Conservation (phyloP, 805 yeast species). For the Kodamaea hsintzibuensis region DNA sequence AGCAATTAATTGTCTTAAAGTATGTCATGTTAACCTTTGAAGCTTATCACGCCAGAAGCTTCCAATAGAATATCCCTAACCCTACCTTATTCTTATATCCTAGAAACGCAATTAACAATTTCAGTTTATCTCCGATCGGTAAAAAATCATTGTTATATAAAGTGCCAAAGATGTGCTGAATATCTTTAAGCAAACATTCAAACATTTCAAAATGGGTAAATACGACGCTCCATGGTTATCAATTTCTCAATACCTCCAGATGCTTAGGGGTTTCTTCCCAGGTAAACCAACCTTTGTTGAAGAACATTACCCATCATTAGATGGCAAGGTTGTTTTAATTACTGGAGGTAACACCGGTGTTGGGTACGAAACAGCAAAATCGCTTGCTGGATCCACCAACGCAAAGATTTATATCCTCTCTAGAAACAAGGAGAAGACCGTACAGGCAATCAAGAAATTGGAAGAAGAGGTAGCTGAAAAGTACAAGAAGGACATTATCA, state of each 20-base stretch:
- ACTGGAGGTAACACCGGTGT: conserved; percentile 44
- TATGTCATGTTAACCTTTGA: too few relatives aligned
- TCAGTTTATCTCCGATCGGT: too few relatives aligned
- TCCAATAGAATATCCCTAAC: too few relatives aligned
- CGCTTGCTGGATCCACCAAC: conserved; percentile 29
- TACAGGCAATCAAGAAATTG: conserved; percentile 26
- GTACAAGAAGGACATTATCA: conserved; percentile 14
- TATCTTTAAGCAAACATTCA: too few relatives aligned
- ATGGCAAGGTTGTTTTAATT: conserved; percentile 37
- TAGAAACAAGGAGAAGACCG: conserved; percentile 34
- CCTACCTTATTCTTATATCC: too few relatives aligned
- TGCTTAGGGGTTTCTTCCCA: conserved; percentile 8
- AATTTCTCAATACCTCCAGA: not conserved
- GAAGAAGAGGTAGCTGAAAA: conserved; percentile 21
- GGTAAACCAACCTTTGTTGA: conserved; percentile 26
- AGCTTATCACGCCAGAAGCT: too few relatives aligned
- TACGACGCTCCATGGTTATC: not conserved
- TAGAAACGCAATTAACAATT: too few relatives aligned
- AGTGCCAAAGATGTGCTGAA: too few relatives aligned
- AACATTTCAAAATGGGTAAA: not conserved
- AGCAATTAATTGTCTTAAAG: too few relatives aligned
- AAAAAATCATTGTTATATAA: too few relatives aligned
- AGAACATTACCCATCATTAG: conserved; percentile 35
- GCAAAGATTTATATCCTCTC: conserved; percentile 37
- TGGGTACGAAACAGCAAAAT: conserved; percentile 26